Evolutionary conservation across 2,329 filamentous ascomycete species (phyloP), one percentile per base, ranked within the genome.

Genomic region (Claviceps pazoutovae): DNA sequence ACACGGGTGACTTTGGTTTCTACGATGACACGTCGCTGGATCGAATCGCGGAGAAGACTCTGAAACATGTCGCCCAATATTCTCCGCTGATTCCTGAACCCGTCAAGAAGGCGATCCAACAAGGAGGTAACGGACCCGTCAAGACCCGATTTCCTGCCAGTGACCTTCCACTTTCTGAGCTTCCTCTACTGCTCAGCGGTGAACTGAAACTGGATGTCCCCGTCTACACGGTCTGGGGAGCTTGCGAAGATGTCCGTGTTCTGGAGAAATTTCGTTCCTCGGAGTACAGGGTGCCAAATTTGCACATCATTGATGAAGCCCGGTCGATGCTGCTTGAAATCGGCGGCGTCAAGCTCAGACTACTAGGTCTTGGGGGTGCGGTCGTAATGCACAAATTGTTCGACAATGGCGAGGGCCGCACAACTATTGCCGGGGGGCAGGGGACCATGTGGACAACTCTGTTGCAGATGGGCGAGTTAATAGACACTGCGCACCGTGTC

Each of bases 381-480:
- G 91, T 98, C 5, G 93, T 98, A 54, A 98, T 98, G 89, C 93
- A 98, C 77, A 98, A 98, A 76, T 80, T 98, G 17, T 98, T 98
- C 64, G 93, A 98, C 68, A 98, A 98, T 60, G 93, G 93, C 51
- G 93, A 98, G 65, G 93, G 93, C 55, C 84, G 91, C 68, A 98
- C 93, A 49, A 98, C 94, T 2, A 98, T 98, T 68, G 93, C 93
- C 21, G 93, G 93, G 65, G 93, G 93, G 19, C 93, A 98, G 68
- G 93, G 93, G 56, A 98, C 93, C 46, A 98, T 98, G 93, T 98
- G 93, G 93, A 98, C 93, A 7, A 98, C 93, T 6, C 74, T 98
- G 34, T 71, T 98, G 57, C 93, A 98, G 71, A 98, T 98, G 86
- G 93, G 93, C 50, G 93, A 98, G 71, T 76, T 98, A 48, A 88